phyloP scores from a whole-genome alignment of 768 basidiomycete species.

The Coprinopsis marcescibilis region DNA sequence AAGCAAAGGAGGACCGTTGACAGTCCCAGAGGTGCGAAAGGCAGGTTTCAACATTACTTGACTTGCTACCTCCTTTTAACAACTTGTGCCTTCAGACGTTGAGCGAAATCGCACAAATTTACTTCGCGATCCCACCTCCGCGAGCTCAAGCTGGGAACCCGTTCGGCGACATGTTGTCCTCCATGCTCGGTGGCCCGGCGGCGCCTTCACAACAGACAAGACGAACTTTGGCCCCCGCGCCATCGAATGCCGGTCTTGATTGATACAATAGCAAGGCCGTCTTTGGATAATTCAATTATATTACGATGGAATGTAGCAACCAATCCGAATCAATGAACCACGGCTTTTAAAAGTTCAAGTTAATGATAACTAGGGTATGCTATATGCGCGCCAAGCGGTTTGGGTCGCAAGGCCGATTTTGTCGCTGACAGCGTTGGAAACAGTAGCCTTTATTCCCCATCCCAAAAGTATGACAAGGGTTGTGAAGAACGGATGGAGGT shows the following conservation, averaged over 20 bases:
- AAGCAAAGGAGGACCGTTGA: slow-evolving; percentile 57
- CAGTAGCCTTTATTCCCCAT: slow-evolving; percentile 64
- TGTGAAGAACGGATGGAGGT: slow-evolving; percentile 68
- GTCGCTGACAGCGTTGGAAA: slow-evolving; percentile 53
- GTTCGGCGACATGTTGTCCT: slow-evolving; percentile 83
- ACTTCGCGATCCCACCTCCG: slow-evolving; percentile 85
- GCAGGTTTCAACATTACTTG: slow-evolving; percentile 33
- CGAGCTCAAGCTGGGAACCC: slow-evolving; percentile 69
- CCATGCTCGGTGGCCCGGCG: slow-evolving; percentile 71
- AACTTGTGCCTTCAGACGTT: slow-evolving; percentile 41
- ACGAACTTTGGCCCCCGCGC: slow-evolving; percentile 40
- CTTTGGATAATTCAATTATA: background rate
- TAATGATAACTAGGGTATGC: slow-evolving; percentile 51
- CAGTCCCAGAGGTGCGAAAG: slow-evolving; percentile 54
- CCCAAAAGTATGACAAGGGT: slow-evolving; percentile 70
- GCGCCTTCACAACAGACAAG: slow-evolving; percentile 30
- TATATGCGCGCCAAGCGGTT: slow-evolving; percentile 78
- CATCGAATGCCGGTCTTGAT: slow-evolving; percentile 37
- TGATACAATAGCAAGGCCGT: slow-evolving; percentile 17
- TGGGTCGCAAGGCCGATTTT: slow-evolving; percentile 62
- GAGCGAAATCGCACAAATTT: slow-evolving; percentile 62
- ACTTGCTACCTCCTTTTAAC: background rate
- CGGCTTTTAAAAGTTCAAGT: background rate
- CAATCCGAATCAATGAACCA: background rate
- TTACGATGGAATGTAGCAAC: background rate